Evolutionary conservation across 495 filamentous ascomycete genomes (phyloP).

Genomic region (Annulohypoxylon stygium): DNA sequence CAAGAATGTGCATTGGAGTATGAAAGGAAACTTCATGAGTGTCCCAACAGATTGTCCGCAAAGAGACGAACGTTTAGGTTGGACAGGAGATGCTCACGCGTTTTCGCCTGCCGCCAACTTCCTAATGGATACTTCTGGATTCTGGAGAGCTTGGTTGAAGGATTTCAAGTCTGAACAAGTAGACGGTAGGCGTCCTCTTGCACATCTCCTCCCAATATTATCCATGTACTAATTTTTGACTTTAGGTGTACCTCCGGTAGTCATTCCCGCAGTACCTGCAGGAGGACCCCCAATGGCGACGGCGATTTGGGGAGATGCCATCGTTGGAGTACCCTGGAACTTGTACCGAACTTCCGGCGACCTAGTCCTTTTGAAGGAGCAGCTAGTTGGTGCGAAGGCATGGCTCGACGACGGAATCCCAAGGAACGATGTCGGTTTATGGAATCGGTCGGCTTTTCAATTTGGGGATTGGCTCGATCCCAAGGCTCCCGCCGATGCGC

Average conservation of each 20-base stretch:
- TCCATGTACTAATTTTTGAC: too few relatives aligned
- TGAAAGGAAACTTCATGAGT: constrained; percentile 67
- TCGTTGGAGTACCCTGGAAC: constrained; percentile 60
- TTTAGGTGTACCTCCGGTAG: constrained; percentile 53
- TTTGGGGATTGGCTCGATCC: constrained; percentile 69
- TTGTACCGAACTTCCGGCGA: constrained; percentile 61
- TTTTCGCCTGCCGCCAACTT: constrained; percentile 65
- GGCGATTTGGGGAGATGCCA: constrained; percentile 61
- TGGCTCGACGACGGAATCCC: constrained; percentile 64
- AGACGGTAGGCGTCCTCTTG: too few relatives aligned
- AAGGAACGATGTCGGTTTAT: constrained; percentile 56
- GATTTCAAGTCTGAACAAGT: constrained; percentile 60
- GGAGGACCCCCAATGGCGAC: constrained; percentile 43
- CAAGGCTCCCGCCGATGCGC: constrained; percentile 56
- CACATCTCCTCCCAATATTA: too few relatives aligned
- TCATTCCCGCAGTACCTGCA: constrained; percentile 57
- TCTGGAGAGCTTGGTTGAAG: constrained; percentile 64
- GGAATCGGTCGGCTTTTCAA: constrained; percentile 58
- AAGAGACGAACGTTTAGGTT: constrained; percentile 68
- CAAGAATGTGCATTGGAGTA: constrained; percentile 64
- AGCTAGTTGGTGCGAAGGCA: constrained; percentile 60
- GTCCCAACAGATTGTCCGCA: constrained; percentile 69
- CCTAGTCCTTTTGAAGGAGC: constrained; percentile 52
- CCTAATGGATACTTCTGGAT: constrained; percentile 63
- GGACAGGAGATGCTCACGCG: constrained; percentile 67